These are phyloP conservation scores for Triticum urartu DNA, from an alignment of 176 grass and related monocot genomes.

Conservation along the genomic window DNA sequence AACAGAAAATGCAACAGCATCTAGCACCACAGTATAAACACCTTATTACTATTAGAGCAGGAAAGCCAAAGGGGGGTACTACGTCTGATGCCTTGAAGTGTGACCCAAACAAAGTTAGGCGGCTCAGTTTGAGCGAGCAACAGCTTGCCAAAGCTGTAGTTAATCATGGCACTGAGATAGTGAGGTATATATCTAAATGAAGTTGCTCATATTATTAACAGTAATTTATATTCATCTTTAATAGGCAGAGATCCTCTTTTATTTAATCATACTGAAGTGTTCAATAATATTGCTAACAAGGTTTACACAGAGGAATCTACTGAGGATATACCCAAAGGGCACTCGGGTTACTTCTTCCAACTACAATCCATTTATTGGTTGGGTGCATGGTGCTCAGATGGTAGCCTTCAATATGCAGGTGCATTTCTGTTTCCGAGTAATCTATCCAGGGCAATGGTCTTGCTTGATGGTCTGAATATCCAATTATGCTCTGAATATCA, in stretches of 20 bases:
- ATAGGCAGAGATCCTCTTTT: neutral
- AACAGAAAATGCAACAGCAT: conserved; percentile 40
- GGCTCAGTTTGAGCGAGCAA: conserved; percentile 92
- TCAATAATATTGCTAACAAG: conserved; percentile 43
- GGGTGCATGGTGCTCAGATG: conserved; percentile 96
- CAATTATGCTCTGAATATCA: neutral
- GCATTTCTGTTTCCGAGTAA: neutral
- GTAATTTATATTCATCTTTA: neutral
- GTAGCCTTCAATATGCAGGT: conserved; percentile 99
- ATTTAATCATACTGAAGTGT: conserved; percentile 18
- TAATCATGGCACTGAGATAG: conserved; percentile 63
- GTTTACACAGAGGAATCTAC: conserved; percentile 89
- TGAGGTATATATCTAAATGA: conserved; percentile 53
- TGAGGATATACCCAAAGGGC: conserved; percentile 88
- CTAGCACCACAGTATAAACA: conserved; percentile 62
- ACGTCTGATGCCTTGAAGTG: conserved; percentile 64
- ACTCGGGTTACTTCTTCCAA: conserved; percentile 84
- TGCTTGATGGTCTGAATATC: neutral
- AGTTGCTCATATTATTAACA: neutral
- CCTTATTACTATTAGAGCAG: conserved; percentile 82
- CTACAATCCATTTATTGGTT: conserved; percentile 91
- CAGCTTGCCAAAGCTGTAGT: conserved; percentile 64
- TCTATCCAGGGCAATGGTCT: neutral
- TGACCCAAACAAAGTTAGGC: conserved; percentile 77
- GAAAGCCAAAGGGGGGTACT: conserved; percentile 84